Evolutionary conservation across 164 flowering plant genomes (phyloP).

Genomic region (Vitis vinifera): DNA sequence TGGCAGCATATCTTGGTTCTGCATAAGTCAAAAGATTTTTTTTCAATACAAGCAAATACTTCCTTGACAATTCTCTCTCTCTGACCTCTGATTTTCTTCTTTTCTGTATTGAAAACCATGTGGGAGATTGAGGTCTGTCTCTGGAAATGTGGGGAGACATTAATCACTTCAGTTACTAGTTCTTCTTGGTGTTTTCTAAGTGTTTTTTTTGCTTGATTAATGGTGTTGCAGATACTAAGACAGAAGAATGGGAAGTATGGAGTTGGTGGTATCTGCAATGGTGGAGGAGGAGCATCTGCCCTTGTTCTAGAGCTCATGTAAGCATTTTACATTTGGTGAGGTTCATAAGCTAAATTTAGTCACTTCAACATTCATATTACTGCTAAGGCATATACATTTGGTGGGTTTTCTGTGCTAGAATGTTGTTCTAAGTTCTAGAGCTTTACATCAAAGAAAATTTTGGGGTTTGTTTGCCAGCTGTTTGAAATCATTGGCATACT

Average conservation of each 20-base stretch:
- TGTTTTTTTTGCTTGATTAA: neutral
- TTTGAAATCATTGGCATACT: neutral
- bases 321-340: slow-evolving; percentile 38
- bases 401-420: neutral
- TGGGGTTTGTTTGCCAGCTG: neutral
- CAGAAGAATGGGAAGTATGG: slow-evolving; percentile 70
- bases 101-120: neutral
- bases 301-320: slow-evolving; percentile 78
- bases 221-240: slow-evolving; percentile 57
- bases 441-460: neutral
- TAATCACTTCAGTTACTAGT: neutral
- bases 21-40: neutral
- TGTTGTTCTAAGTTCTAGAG: neutral
- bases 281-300: slow-evolving; percentile 92
- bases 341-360: neutral
- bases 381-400: neutral
- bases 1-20: neutral
- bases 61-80: neutral
- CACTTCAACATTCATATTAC: neutral
- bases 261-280: slow-evolving; percentile 73
- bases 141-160: neutral
- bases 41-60: too few species aligned
- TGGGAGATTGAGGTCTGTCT: neutral
- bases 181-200: neutral
- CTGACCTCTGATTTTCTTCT: neutral